Conservation (phyloP, 164 flowering plant species). For the Sedum album region DNA sequence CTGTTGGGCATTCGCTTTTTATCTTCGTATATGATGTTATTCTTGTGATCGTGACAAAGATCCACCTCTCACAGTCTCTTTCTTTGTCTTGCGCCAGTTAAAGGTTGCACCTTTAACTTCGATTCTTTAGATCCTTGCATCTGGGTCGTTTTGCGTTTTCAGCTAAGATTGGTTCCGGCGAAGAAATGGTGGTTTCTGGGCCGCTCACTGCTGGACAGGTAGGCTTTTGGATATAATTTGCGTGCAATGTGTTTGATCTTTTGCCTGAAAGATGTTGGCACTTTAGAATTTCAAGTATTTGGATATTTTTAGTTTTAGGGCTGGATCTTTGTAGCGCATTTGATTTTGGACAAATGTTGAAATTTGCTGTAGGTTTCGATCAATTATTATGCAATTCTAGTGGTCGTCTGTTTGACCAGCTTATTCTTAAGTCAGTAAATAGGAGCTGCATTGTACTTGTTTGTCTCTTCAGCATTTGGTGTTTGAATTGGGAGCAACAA, state of each 20-base stretch:
- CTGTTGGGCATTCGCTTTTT: conserved; percentile 2
- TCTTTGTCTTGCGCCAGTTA: too few species aligned
- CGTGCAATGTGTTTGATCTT: background rate
- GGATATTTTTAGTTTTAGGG: background rate
- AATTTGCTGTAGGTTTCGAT: background rate
- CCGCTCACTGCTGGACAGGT: too few species aligned
- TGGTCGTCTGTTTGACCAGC: background rate
- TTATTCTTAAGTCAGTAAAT: background rate
- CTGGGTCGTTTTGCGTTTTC: conserved; percentile 8
- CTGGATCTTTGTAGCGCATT: background rate
- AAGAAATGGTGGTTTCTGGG: too few species aligned
- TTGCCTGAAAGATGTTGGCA: background rate
- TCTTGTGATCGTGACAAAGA: too few species aligned
- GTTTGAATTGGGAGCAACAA: background rate
- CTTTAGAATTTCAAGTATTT: too few species aligned
- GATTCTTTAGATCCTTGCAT: conserved; percentile 10
- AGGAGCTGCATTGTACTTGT: background rate
- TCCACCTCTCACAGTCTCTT: too few species aligned
- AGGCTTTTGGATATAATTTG: conserved; percentile 13
- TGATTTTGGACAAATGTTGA: background rate
- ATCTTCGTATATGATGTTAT: too few species aligned
- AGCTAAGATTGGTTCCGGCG: conserved; percentile 4
- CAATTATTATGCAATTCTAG: background rate
- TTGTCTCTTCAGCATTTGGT: background rate
- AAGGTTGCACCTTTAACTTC: background rate